phyloP scores from a whole-genome alignment of 768 basidiomycete genomes.

The Leccinum fibrillosum region DNA sequence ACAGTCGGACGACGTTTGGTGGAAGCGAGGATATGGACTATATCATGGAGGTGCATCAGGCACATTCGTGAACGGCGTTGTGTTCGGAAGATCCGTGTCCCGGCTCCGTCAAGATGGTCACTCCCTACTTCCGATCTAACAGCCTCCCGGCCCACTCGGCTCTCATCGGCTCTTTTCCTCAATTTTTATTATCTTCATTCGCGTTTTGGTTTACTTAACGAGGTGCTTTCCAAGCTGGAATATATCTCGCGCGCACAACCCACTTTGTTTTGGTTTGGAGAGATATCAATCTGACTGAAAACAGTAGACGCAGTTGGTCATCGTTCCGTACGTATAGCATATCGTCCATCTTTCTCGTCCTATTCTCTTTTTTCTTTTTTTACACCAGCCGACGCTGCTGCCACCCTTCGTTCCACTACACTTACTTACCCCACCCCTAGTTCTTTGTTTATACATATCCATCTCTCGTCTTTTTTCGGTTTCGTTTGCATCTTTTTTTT shows the following conservation, averaged over 20 bases:
- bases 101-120: too few relatives aligned
- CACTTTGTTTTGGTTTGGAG: constrained; percentile 9
- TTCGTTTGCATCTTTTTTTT: neutral
- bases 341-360: neutral
- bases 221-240: constrained; percentile 1
- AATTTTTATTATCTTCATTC: neutral
- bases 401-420: constrained; percentile 3
- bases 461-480: neutral
- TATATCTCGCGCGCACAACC: constrained; percentile 4
- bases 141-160: neutral
- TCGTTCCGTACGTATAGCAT: constrained; percentile 15
- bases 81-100: neutral
- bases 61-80: constrained; percentile 7
- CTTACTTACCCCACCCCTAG: neutral
- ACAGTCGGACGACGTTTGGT: constrained; percentile 24
- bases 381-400: neutral
- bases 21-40: constrained; percentile 25
- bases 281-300: constrained; percentile 1
- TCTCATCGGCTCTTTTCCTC: neutral
- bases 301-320: constrained; percentile 2
- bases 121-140: too few relatives aligned
- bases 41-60: constrained; percentile 13
- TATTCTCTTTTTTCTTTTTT: neutral
- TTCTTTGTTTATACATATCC: neutral
- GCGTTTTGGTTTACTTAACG: constrained; percentile 7